Evolutionary conservation across 768 basidiomycete genomes (phyloP).

Genomic region (Lentinula sp.): DNA sequence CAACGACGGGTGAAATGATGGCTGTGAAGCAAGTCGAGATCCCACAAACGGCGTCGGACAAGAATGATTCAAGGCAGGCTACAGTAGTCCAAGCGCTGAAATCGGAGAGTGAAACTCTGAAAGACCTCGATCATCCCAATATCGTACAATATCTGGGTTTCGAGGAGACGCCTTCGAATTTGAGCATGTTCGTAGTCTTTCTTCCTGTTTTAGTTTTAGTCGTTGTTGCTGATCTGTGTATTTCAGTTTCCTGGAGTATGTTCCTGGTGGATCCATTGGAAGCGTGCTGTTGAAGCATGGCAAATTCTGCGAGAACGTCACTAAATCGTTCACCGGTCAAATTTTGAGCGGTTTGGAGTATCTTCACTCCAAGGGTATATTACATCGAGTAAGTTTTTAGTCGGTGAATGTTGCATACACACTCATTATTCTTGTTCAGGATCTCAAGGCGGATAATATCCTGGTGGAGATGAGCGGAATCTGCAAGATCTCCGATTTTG

Average conservation of each 20-base stretch:
- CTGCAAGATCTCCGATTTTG: constrained; percentile 98
- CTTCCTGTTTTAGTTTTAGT: background rate
- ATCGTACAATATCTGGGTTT: constrained; percentile 97
- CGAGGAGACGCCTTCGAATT: constrained; percentile 79
- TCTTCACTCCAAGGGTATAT: constrained; percentile 84
- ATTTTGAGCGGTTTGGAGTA: constrained; percentile 91
- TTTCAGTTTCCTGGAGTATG: constrained; percentile 95
- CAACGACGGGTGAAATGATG: constrained; percentile 97
- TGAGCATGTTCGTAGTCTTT: constrained; percentile 78
- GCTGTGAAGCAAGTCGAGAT: constrained; percentile 99
- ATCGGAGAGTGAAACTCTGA: constrained; percentile 92
- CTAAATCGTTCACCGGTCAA: constrained; percentile 88
- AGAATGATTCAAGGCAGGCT: constrained; percentile 78
- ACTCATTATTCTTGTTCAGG: constrained; percentile 36
- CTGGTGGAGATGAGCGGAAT: constrained; percentile 87
- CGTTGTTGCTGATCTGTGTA: background rate
- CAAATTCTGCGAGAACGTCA: constrained; percentile 87
- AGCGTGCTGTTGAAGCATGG: constrained; percentile 87
- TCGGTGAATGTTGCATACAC: constrained; percentile 3
- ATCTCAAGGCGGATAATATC: constrained; percentile 98
- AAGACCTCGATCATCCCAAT: constrained; percentile 94
- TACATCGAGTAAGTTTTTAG: constrained; percentile 65
- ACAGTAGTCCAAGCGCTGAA: constrained; percentile 89
- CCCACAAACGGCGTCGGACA: constrained; percentile 87
- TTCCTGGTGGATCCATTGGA: constrained; percentile 94